Evolutionary conservation across 768 basidiomycete genomes (phyloP), one percentile per base, ranked within the genome.

Genomic region (Boletus patriciae): DNA sequence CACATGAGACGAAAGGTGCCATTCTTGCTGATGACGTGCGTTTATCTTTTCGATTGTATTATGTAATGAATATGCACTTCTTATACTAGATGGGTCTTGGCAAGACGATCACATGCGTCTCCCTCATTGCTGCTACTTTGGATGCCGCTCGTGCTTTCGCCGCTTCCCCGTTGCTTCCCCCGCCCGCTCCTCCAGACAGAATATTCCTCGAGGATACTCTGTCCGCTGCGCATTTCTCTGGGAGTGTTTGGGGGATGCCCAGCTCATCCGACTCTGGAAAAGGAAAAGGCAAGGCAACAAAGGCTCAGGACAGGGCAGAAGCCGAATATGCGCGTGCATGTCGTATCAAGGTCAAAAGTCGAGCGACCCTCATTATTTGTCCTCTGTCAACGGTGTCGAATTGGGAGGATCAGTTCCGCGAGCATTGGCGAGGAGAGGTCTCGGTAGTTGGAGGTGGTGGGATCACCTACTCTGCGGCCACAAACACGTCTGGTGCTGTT

Each of bases 321-420:
- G 83, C 86, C 15, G 84, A 85, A 47, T 86, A 86, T 63, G 75
- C 77, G 5, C 80, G 94, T 49, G 81, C 81, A 16, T 86, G 85
- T 62, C 83, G 89, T 34, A 87, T 96, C 66, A 94, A 92, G 72
- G 77, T 80, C 36, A 88, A 85, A 62, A 92, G 89, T 64, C 85
- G 94, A 34, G 97, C 90, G 19, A 98, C 97, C 7, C 76, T 99
- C n/a, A 92, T 99, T 65, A 83, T 99, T 29, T 98, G 97, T 66
- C 97, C 97, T 8, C 79, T 99, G 37, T 94, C 93, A 12, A 99
- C 97, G 6, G 94, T 99, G 3, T 86, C 92, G 46, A 98, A 98
- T 67, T 99, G 97, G 97, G 97, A 99, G 75, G 93, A 96, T 54
- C 97, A 99, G 72, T 93, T 99, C 67, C 84, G 89, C 55, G 97